These are phyloP conservation scores for Mycena amicta DNA, from an alignment of 768 basidiomycete species.

Conservation along the genomic window DNA sequence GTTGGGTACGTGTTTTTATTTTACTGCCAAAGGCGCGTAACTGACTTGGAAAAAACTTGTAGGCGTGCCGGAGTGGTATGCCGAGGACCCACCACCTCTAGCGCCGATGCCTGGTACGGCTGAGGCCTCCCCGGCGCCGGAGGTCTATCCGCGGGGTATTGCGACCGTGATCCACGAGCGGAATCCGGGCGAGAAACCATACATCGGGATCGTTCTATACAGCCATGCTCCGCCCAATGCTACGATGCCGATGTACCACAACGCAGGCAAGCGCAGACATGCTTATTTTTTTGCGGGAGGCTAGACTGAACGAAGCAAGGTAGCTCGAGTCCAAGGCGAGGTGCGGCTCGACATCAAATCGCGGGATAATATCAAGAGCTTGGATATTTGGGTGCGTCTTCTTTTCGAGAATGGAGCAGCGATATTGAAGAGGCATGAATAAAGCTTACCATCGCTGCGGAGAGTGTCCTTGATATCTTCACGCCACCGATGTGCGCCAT, in stretches of 20 bases:
- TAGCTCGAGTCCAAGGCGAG: slow-evolving; percentile 9
- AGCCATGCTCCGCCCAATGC: slow-evolving; percentile 8
- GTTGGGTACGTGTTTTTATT: slow-evolving; percentile 6
- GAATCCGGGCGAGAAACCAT: slow-evolving; percentile 4
- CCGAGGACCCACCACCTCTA: slow-evolving; percentile 8
- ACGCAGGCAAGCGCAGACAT: neutral
- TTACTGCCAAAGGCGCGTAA: no score
- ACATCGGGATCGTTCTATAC: slow-evolving; percentile 9
- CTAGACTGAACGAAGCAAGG: neutral
- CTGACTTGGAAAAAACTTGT: no score
- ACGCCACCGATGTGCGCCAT: slow-evolving; percentile 5
- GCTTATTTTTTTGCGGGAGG: neutral
- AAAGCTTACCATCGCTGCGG: slow-evolving; percentile 5
- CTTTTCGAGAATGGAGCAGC: neutral
- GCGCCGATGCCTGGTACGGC: slow-evolving; percentile 14
- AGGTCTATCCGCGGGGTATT: neutral
- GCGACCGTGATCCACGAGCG: slow-evolving; percentile 6
- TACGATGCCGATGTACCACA: slow-evolving; percentile 7
- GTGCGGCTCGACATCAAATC: slow-evolving; percentile 1
- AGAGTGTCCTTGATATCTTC: slow-evolving; percentile 10
- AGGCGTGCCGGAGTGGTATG: slow-evolving; percentile 14
- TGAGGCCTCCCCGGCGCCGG: neutral
- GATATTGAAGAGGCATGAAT: no score
- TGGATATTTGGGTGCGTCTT: slow-evolving; percentile 10
- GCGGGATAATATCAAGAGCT: neutral